Base-by-base conservation (phyloP, 2,329 filamentous ascomycete genomes). In the Fusarium humuli region DNA sequence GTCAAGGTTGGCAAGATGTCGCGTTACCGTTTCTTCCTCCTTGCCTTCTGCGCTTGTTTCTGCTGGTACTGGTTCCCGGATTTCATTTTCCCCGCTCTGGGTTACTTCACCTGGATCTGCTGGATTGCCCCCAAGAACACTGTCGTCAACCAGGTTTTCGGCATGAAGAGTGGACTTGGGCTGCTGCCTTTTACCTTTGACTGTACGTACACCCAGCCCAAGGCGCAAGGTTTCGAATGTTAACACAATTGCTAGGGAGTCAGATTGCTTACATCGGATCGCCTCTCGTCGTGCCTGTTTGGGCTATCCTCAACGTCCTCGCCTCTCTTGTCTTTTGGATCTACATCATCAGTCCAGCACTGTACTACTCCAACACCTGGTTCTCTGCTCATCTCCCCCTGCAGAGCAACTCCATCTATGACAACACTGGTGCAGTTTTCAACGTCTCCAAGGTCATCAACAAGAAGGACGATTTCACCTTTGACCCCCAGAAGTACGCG, bases 51-150 rank as follows among this genome's bases (percentile, higher is more conserved):
- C 12, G 75, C 72, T 6, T 77, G 80, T 0, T 83, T 83, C 41
- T 69, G 79, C 5, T 84, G 83, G 83, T 86, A 86, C 61, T 87
- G 83, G 79, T 82, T 87, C 49, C 85, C 84, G 4, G 84, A 82
- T 11, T 75, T 84, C 57, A 81, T 85, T 32, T 84, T 84, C 55
- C 82, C 79, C 0, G 82, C 80, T 0, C 69, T 85, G 16, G 80
- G 79, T 37, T 83, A 83, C 66, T 82, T 84, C 62, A 82, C 79
- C 13, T 85, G 80, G 81, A 81, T 83, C 22, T 83, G 81, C 68
- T 86, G 83, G 84, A 83, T 84, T 27, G 82, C 79, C 1, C 84
- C 83, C 0, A 79, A 83, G 50, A 84, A 86, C 27, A 71, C 79
- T 1, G 77, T 81, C 2, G 81, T 84, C 16, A 85, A 84, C 52